Conservation (phyloP, 768 basidiomycete species). For the Suillus occidentalis region DNA sequence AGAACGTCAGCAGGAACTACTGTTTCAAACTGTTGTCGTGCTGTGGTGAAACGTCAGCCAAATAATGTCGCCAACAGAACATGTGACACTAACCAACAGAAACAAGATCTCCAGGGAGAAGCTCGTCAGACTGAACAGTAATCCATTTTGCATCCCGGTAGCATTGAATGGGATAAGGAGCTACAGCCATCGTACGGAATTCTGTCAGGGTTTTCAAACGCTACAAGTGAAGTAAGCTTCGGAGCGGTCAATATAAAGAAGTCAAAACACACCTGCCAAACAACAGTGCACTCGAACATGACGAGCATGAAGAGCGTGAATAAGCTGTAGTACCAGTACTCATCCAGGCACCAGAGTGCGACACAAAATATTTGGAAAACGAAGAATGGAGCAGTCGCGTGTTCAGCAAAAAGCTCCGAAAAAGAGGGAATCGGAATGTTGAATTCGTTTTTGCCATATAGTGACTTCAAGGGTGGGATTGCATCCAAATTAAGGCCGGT, state of each 20-base stretch:
- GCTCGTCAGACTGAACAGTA: conserved; percentile 77
- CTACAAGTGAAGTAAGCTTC: conserved; percentile 39
- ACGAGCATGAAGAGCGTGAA: conserved; percentile 99
- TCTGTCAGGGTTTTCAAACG: conserved; percentile 92
- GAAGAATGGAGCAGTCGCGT: conserved; percentile 98
- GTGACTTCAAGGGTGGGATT: conserved; percentile 50
- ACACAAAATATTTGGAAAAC: conserved; percentile 99
- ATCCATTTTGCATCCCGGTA: conserved; percentile 81
- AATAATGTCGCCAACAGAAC: neutral
- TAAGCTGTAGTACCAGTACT: conserved; percentile 98
- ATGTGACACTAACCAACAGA: conserved; percentile 59
- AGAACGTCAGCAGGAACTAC: conserved; percentile 92
- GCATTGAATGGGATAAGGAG: conserved; percentile 83
- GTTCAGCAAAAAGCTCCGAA: conserved; percentile 87
- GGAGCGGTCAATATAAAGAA: neutral
- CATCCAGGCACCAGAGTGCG: conserved; percentile 95
- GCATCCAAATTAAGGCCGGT: conserved; percentile 51
- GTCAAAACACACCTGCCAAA: conserved; percentile 79
- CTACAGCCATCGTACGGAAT: conserved; percentile 95
- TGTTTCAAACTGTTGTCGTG: conserved; percentile 74
- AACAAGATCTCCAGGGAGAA: conserved; percentile 91
- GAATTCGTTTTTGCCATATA: conserved; percentile 94
- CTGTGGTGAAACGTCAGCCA: conserved; percentile 33
- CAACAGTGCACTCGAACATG: conserved; percentile 98
- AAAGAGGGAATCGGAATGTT: conserved; percentile 97